These are phyloP conservation scores for Phytophthora uliginosa DNA, from an alignment of 352 stramenopile species.

Conservation along the genomic window DNA sequence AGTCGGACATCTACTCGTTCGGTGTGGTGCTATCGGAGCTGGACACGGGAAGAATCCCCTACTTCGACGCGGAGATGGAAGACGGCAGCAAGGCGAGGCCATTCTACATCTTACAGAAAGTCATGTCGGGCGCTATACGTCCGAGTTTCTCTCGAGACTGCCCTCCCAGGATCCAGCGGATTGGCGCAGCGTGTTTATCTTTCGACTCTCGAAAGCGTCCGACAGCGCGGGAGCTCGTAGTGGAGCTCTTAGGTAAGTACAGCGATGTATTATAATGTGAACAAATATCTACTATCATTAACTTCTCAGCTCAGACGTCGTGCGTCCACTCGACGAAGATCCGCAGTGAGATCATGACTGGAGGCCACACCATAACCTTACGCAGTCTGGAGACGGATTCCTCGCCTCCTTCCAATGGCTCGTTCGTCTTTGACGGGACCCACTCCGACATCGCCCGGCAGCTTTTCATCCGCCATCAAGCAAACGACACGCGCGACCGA, in stretches of 20 bases:
- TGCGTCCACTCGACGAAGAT: not conserved
- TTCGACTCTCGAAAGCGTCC: constrained; percentile 16
- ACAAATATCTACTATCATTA: not conserved
- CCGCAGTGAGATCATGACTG: not conserved
- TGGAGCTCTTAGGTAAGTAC: constrained; percentile 16
- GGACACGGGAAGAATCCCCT: constrained; percentile 46
- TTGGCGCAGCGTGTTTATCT: constrained; percentile 28
- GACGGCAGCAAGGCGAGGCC: constrained; percentile 23
- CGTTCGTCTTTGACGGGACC: constrained; percentile 41
- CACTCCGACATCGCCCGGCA: constrained; percentile 51
- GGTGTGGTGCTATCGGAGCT: constrained; percentile 67
- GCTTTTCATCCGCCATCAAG: constrained; percentile 36
- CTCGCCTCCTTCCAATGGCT: not conserved
- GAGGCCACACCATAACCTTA: not conserved
- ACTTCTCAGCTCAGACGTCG: not conserved
- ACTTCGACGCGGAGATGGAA: constrained; percentile 29
- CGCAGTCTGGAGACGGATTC: constrained; percentile 3
- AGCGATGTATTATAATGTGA: constrained; percentile 17
- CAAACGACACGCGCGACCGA: constrained; percentile 1
- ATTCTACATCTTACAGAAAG: constrained; percentile 51
- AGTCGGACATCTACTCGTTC: constrained; percentile 79
- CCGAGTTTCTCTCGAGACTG: constrained; percentile 53
- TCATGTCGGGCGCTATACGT: constrained; percentile 51
- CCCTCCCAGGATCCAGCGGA: constrained; percentile 39
- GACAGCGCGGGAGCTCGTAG: constrained; percentile 13